Evolutionary conservation across 2,329 filamentous ascomycete species (phyloP).

Genomic region (Microdochium bolleyi): DNA sequence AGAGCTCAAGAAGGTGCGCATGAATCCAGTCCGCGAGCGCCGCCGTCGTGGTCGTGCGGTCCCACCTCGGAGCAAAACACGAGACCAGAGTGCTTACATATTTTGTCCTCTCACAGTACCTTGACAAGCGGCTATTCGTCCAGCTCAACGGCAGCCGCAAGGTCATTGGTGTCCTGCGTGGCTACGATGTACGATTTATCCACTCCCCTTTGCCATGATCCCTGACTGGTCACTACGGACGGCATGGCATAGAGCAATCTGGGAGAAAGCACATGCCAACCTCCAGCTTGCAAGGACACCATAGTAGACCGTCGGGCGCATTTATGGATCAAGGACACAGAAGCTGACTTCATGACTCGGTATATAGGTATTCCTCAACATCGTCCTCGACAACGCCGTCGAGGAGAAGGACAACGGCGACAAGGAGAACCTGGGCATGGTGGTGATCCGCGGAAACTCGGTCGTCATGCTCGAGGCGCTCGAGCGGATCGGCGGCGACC

Average conservation of each 20-base stretch:
- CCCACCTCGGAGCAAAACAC: too few species aligned
- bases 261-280: too few species aligned
- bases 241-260: too few species aligned
- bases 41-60: too few species aligned
- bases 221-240: too few species aligned
- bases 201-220: too few species aligned
- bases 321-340: not conserved
- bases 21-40: too few species aligned
- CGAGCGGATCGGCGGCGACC: constrained; percentile 58
- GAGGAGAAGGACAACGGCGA: constrained; percentile 91
- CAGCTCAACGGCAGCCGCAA: constrained; percentile 97
- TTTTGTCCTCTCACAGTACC: constrained; percentile 56
- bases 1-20: constrained; percentile 88
- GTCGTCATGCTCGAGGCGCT: constrained; percentile 94
- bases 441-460: constrained; percentile 95
- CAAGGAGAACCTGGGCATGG: constrained; percentile 86
- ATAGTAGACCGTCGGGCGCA: too few species aligned
- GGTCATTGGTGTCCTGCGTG: constrained; percentile 87
- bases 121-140: constrained; percentile 97
- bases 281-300: too few species aligned
- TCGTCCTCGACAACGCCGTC: constrained; percentile 92
- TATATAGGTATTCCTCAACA: constrained; percentile 95
- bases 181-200: constrained; percentile 75
- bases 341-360: constrained; percentile 8
- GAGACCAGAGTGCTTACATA: too few species aligned